Base-by-base conservation (phyloP, 129 eudicot genomes). In the Chrysanthemum makinoi region DNA sequence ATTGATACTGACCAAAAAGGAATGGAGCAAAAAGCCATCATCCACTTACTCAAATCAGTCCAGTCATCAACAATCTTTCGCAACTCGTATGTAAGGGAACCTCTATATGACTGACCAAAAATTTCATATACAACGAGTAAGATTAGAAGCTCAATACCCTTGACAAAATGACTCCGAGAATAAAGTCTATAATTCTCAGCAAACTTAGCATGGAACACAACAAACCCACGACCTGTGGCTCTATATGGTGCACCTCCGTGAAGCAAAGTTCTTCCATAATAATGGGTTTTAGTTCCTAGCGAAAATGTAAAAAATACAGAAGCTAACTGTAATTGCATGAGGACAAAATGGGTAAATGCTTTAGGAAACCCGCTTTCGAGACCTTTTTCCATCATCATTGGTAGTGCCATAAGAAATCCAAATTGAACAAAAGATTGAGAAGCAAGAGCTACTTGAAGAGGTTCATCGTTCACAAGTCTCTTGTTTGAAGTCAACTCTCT, bases 321-420 rank as follows among this genome's bases (percentile, higher is more conserved):
- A 60, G 97, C 98, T 62, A 94, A 85, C 57, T 94, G 98, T 26
- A 94, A 74, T 79, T 94, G 98, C 98, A 94, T 94, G 33, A 89
- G 77, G 7, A 94, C 85, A 77, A 94, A 94, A 77, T 93, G 96
- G n/a, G 89, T 89, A 19, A 94, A 71, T 4, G 97, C 98, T 49
- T 73, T 78, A 54, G 87, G 83, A 44, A 94, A 89, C 4, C 97
- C 98, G 56, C 83, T 70, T 83, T 94, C 98, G 13, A 94, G 90
- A 24, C 98, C 97, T 48, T 89, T 94, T 80, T 94, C 98, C 98
- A 94, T 87, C 87, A 94, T 83, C 98, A 94, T 94, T 18, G 98
- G 98, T 67, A 94, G 81, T 14, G 97, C 95, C 96, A 89, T 87
- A 20, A 94, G 78, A 69, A 94, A 69, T 14, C 98, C 98, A 18